phyloP scores from a whole-genome alignment of 805 yeast genomes.

The Spathaspora gorwiae region DNA sequence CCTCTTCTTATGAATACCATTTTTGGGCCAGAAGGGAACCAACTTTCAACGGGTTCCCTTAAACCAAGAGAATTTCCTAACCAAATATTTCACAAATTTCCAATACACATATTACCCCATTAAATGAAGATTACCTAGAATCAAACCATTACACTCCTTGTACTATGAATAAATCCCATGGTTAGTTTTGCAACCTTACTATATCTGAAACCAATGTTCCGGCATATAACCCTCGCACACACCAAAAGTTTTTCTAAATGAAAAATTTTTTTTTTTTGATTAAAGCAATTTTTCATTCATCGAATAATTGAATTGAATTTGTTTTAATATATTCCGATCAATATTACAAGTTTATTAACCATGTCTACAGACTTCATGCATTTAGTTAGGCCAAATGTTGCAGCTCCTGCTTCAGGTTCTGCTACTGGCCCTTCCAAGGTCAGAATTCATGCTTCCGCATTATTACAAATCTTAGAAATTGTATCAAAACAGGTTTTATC shows the following conservation, averaged over 20 bases:
- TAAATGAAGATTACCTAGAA: too few relatives aligned
- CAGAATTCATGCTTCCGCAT: slow-evolving; percentile 62
- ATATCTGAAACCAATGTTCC: too few relatives aligned
- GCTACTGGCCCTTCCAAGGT: slow-evolving; percentile 49
- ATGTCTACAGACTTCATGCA: slow-evolving; percentile 36
- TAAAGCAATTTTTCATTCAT: neutral
- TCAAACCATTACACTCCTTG: too few relatives aligned
- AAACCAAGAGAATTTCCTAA: too few relatives aligned
- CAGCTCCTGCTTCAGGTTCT: slow-evolving; percentile 43
- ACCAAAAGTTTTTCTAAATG: neutral
- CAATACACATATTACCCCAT: too few relatives aligned
- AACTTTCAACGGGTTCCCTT: too few relatives aligned
- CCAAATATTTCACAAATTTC: too few relatives aligned
- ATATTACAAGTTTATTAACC: neutral
- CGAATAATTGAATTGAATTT: neutral
- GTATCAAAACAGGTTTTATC: slow-evolving; percentile 47
- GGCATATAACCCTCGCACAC: too few relatives aligned
- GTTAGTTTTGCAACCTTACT: too few relatives aligned
- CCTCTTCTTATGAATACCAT: too few relatives aligned
- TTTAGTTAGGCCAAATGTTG: slow-evolving; percentile 47
- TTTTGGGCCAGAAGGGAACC: too few relatives aligned
- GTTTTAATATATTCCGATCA: neutral
- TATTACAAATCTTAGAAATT: slow-evolving; percentile 73
- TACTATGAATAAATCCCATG: too few relatives aligned
- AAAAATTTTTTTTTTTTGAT: neutral